Conservation (phyloP, 352 stramenopile species). For the Globisporangium spiculum region DNA sequence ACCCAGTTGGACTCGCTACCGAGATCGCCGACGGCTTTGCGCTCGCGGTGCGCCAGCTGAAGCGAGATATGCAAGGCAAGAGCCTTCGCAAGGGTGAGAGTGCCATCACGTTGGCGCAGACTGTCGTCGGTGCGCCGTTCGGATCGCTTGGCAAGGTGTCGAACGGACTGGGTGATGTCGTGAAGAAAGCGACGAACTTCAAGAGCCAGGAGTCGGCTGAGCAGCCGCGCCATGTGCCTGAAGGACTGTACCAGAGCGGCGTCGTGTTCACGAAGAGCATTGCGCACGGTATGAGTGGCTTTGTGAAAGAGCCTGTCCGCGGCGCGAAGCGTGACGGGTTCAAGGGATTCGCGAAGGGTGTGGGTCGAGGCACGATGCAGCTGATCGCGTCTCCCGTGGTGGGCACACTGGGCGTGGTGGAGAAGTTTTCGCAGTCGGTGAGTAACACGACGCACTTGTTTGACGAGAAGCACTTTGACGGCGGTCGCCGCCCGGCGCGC, state of each 20-base stretch:
- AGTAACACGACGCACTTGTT: slow-evolving; percentile 86
- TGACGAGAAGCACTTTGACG: slow-evolving; percentile 77
- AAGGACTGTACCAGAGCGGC: slow-evolving; percentile 71
- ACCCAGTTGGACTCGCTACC: slow-evolving; percentile 77
- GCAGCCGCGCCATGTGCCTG: slow-evolving; percentile 70
- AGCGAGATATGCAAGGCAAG: slow-evolving; percentile 76
- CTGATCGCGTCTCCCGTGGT: slow-evolving; percentile 80
- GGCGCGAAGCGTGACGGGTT: slow-evolving; percentile 68
- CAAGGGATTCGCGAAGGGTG: slow-evolving; percentile 81
- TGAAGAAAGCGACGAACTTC: slow-evolving; percentile 83
- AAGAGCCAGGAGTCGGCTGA: slow-evolving; percentile 72
- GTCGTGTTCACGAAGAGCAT: slow-evolving; percentile 79
- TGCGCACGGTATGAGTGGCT: slow-evolving; percentile 66
- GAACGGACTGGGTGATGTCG: slow-evolving; percentile 79
- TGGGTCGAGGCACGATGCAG: slow-evolving; percentile 76
- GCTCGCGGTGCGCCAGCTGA: slow-evolving; percentile 71
- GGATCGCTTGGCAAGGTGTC: slow-evolving; percentile 79
- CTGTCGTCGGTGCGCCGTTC: slow-evolving; percentile 72
- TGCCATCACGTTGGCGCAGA: slow-evolving; percentile 76
- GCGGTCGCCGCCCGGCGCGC: slow-evolving; percentile 68
- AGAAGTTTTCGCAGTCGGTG: slow-evolving; percentile 82
- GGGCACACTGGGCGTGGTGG: slow-evolving; percentile 73
- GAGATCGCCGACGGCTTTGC: slow-evolving; percentile 87
- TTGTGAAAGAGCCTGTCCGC: slow-evolving; percentile 81
- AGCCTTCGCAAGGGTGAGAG: slow-evolving; percentile 81